Base-by-base conservation (phyloP, 2,329 filamentous ascomycete species). In the Intubia oerlemansii region DNA sequence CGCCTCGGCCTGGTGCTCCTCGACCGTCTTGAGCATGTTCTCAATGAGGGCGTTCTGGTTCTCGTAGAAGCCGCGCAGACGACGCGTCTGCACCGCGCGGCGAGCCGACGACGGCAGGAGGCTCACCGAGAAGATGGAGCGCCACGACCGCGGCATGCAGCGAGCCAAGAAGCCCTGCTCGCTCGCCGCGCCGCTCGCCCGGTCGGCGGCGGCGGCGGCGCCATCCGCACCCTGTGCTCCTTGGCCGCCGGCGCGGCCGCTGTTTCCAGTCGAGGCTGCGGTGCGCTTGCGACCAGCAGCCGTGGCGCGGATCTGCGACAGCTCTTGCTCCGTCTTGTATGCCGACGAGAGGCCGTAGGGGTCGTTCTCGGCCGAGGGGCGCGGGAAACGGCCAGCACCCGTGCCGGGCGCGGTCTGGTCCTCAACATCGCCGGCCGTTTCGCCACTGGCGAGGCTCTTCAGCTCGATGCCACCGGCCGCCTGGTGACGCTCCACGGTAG, bases 41-140 rank as follows among this genome's bases (percentile, higher is more conserved):
- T 92, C 70, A 39, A 98, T 98, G 41, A 80, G 84, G 47, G 84
- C 79, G 47, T 98, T 98, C 47, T 98, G 85, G 17, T 62, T 62
- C 46, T 80, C 66, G 58, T 95, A 95, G 54, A 93, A 95, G 28
- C 68, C 65, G 42, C 77, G 64, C 11, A 95, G 48, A n/a, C 41
- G 41, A 6, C 42, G 42, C 11, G 42, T 46, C 30, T 42, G 44
- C 15, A 43, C 27, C n/a, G 44, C 43, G 3, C 39, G 37, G 49
- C 38, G 51, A 43, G 37, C 43, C n/a, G 42, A 38, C 1, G 39
- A 35, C 50, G 37, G 50, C 13, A 36, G n/a, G 5, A 22, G 11
- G 17, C 8, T 12, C 16, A 17, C 19, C 12, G 17, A n/a, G 19
- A 21, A 21, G 19, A 21, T 21, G 19, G 8, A 8, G n/a, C 19